Percentiles rank a stretch among this genome's conserved stretches.
Conservation (phyloP, 139 green algal species). For the Chlamydomonas applanata region DNA sequence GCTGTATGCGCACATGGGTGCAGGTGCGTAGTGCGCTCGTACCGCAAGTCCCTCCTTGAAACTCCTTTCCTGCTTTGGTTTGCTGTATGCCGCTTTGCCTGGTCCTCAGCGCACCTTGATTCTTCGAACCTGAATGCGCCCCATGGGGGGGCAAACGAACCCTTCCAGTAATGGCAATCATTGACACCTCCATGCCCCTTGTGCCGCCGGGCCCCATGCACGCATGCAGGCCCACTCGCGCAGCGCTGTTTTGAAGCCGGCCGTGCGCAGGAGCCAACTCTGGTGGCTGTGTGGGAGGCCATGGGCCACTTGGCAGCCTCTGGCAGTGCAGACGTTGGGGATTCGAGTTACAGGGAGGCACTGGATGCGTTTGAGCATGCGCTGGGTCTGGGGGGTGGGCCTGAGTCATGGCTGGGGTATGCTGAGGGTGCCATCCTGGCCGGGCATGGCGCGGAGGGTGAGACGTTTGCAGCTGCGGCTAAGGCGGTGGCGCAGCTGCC, state of each 20-base stretch:
- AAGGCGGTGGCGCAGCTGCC: slow-evolving; percentile 53
- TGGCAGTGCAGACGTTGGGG: not conserved
- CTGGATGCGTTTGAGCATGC: slow-evolving; percentile 55
- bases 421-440: slow-evolving; percentile 23
- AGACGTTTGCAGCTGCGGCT: slow-evolving; percentile 39
- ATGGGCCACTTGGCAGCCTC: slow-evolving; percentile 62
- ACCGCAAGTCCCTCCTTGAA: too few species aligned
- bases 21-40: slow-evolving; percentile 9
- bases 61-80: too few species aligned
- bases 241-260: slow-evolving; percentile 60
- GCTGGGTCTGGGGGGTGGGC: slow-evolving; percentile 48
- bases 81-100: too few species aligned
- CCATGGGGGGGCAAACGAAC: too few species aligned
- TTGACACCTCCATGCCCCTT: too few species aligned
- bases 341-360: slow-evolving; percentile 20
- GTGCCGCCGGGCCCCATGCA: too few species aligned
- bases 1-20: slow-evolving; percentile 52
- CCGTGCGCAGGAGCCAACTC: slow-evolving; percentile 55
- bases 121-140: too few species aligned
- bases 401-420: slow-evolving; percentile 41
- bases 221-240: slow-evolving; percentile 30
- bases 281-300: slow-evolving; percentile 69
- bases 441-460: slow-evolving; percentile 13
- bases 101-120: too few species aligned
- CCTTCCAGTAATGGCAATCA: too few species aligned